Evolutionary conservation across 2,329 filamentous ascomycete species (phyloP).

Genomic region (Parasarocladium wereldwijsianum): DNA sequence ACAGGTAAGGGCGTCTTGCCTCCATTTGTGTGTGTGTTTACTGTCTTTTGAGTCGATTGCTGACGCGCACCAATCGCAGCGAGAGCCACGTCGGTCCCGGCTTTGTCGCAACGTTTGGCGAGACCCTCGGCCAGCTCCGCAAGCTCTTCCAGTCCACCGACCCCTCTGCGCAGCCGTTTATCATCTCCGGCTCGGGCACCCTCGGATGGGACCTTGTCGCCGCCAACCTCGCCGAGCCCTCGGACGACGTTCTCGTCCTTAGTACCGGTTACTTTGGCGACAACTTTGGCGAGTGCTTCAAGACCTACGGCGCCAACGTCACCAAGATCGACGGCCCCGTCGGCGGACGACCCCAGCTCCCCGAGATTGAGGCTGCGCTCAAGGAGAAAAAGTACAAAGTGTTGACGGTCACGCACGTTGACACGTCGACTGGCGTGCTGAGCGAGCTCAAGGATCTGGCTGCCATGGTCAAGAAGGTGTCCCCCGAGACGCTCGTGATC

Average conservation of each 20-base stretch:
- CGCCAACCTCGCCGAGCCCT: slow-evolving; percentile 81
- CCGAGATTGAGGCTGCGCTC: slow-evolving; percentile 78
- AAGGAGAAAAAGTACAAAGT: slow-evolving; percentile 88
- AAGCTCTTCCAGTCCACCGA: slow-evolving; percentile 88
- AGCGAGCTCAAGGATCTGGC: slow-evolving; percentile 78
- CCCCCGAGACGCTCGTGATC: slow-evolving; percentile 78
- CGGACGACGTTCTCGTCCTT: slow-evolving; percentile 81
- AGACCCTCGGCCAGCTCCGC: slow-evolving; percentile 74
- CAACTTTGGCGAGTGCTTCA: slow-evolving; percentile 82
- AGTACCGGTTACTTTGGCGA: slow-evolving; percentile 97
- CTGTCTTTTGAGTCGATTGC: slow-evolving; percentile 4
- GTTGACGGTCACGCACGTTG: slow-evolving; percentile 89
- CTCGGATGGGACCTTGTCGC: slow-evolving; percentile 93
- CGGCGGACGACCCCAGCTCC: slow-evolving; percentile 72
- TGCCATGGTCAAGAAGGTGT: slow-evolving; percentile 71
- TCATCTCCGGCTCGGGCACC: slow-evolving; percentile 88
- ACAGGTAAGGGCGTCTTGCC: slow-evolving; percentile 65
- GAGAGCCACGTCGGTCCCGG: slow-evolving; percentile 85
- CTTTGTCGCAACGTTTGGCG: slow-evolving; percentile 84
- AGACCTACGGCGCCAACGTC: slow-evolving; percentile 78
- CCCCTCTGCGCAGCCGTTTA: slow-evolving; percentile 72
- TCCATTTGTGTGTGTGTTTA: neutral
- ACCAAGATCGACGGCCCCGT: slow-evolving; percentile 84
- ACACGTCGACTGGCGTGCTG: slow-evolving; percentile 91
- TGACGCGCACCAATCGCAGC: slow-evolving; percentile 26